Percentiles rank a stretch among this genome's conserved stretches.
phyloP scores from a whole-genome alignment of 768 basidiomycete genomes.

The Tylopilus balloui region DNA sequence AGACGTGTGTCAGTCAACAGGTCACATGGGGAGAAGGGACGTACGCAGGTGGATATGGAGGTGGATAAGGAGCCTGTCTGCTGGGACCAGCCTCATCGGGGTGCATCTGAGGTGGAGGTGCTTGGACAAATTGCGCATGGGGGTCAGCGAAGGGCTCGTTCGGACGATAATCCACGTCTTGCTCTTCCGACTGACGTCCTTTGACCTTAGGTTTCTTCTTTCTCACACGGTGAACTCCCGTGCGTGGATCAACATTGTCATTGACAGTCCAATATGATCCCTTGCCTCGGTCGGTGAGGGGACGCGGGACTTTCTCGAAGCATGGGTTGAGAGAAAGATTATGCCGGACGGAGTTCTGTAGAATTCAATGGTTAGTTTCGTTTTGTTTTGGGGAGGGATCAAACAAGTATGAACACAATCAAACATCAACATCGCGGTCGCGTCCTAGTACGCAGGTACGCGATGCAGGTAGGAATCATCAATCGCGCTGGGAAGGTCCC shows the following conservation, averaged over 20 bases:
- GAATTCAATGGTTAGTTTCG: conserved; percentile 19
- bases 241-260: conserved; percentile 83
- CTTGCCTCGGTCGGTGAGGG: conserved; percentile 85
- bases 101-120: conserved; percentile 47
- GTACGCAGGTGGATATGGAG: conserved; percentile 56
- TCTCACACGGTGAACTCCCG: conserved; percentile 82
- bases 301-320: conserved; percentile 89
- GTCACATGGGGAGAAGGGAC: neutral
- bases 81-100: conserved; percentile 60
- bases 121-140: conserved; percentile 49
- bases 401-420: conserved; percentile 60
- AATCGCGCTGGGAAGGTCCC: neutral
- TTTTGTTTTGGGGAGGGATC: conserved; percentile 29
- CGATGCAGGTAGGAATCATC: neutral
- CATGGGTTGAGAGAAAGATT: conserved; percentile 88
- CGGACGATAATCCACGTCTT: conserved; percentile 62
- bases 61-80: conserved; percentile 54
- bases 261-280: conserved; percentile 93
- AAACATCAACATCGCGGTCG: conserved; percentile 64
- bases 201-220: conserved; percentile 77
- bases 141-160: conserved; percentile 55
- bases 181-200: conserved; percentile 49
- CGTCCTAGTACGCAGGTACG: conserved; percentile 27
- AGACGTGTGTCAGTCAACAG: conserved; percentile 9
- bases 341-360: conserved; percentile 84